Conservation (phyloP, 495 filamentous ascomycete species). For the Podospora pseudocomata region DNA sequence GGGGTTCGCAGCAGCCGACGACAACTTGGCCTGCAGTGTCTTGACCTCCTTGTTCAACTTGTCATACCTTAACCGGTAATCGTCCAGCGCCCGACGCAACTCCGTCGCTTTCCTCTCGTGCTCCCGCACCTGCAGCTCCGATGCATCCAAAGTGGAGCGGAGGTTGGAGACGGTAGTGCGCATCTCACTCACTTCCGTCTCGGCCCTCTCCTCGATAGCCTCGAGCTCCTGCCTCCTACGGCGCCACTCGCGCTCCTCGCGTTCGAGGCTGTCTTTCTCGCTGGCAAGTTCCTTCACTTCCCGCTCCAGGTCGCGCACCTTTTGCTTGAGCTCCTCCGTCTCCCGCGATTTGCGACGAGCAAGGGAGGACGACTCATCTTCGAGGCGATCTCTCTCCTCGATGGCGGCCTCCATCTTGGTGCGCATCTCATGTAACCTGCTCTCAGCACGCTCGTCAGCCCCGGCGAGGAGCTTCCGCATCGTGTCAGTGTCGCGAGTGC, state of each 20-base stretch:
- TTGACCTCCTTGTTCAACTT: constrained; percentile 69
- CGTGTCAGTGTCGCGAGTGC: constrained; percentile 91
- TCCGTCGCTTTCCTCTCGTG: constrained; percentile 77
- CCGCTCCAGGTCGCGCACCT: constrained; percentile 75
- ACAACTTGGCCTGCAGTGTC: constrained; percentile 36
- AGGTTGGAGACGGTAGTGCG: constrained; percentile 74
- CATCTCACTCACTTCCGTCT: constrained; percentile 68
- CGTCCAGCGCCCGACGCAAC: constrained; percentile 70
- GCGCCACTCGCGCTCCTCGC: constrained; percentile 65
- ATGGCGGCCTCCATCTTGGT: constrained; percentile 82
- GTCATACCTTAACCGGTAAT: constrained; percentile 69
- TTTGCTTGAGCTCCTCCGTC: constrained; percentile 77
- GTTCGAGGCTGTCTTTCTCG: constrained; percentile 63
- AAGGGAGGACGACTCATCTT: constrained; percentile 79
- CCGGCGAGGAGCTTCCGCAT: constrained; percentile 88
- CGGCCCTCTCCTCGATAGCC: constrained; percentile 59
- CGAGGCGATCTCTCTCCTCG: constrained; percentile 87
- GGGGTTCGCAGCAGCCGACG: constrained; percentile 25
- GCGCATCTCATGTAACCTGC: constrained; percentile 80
- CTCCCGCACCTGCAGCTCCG: constrained; percentile 76
- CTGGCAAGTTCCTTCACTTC: constrained; percentile 65
- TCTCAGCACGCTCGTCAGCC: constrained; percentile 76
- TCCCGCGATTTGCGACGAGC: constrained; percentile 74
- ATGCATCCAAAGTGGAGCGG: constrained; percentile 76
- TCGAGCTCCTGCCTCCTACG: constrained; percentile 72